phyloP scores from a whole-genome alignment of 345 rosid genomes.

The Camelina neglecta region DNA sequence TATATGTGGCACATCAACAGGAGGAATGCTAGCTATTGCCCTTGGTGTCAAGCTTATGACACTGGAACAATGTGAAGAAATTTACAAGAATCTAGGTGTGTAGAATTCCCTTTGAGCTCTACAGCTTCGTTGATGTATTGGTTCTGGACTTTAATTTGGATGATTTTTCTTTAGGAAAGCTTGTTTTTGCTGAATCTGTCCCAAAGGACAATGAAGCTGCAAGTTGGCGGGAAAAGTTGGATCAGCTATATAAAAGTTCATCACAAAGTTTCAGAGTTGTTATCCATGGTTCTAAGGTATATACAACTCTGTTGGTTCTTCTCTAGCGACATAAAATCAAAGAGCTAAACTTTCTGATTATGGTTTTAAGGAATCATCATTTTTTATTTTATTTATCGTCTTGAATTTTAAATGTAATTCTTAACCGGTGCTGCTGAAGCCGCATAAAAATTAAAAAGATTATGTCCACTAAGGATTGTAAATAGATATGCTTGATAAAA shows the following conservation, averaged over 20 bases:
- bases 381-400: constrained; percentile 3
- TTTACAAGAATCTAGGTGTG: constrained; percentile 96
- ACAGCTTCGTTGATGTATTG: constrained; percentile 16
- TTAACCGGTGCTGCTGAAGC: too few species aligned
- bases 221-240: constrained; percentile 97
- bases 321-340: constrained; percentile 11
- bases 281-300: constrained; percentile 98
- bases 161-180: constrained; percentile 69
- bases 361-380: constrained; percentile 3
- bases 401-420: neutral
- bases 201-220: constrained; percentile 98
- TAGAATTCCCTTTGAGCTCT: constrained; percentile 9
- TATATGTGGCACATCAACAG: constrained; percentile 98
- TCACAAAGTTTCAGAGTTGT: constrained; percentile 99
- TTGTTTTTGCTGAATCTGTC: constrained; percentile 94
- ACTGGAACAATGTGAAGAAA: constrained; percentile 88
- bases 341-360: constrained; percentile 7
- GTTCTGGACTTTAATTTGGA: constrained; percentile 37
- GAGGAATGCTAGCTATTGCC: constrained; percentile 99
- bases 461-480: constrained; percentile 5
- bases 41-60: constrained; percentile 94
- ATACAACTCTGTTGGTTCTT: constrained; percentile 26
- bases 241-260: constrained; percentile 97
- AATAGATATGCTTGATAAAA: neutral
- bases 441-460: too few species aligned